Base-by-base conservation (phyloP, 495 filamentous ascomycete species). In the Pseudevernia furfuracea region DNA sequence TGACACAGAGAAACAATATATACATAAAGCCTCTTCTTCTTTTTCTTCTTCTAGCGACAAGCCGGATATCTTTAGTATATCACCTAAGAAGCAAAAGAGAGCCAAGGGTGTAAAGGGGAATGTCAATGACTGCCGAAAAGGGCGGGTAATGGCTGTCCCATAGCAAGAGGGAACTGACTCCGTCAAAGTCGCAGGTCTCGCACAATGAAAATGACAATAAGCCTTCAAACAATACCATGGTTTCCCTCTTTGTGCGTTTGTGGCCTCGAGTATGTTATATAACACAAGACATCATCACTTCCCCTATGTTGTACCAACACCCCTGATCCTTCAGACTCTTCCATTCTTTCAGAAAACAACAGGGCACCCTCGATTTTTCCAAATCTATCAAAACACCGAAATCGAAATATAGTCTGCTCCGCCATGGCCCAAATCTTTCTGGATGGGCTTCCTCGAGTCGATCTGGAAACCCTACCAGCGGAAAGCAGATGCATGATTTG, bases 401-500 rank as follows among this genome's bases (percentile, higher is more conserved):
- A 19, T 17, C 15, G 4, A 3, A 1, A 43, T n/a, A 2, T 17
- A 3, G 3, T 19, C 15, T 43, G 4, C 14, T 19, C 8, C 39
- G 17, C 39, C 11, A 61, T 61, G 60, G 44, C 60, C 28, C 32
- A 61, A 39, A 12, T 17, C 0, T 53, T 61, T 10, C 59, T 61
- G 12, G 23, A 23, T 25, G 17, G 5, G 10, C 46, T 61, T 15
- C 60, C 44, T 1, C 17, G 41, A 36, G 32, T 61, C 34, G 4
- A 21, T 6, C 14, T 9, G n/a, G 30, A n/a, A 6, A 14, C 30
- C 5, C 4, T 61, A 14, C 44, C 46, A 46, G 6, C 36, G 21
- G 44, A 25, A 6, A 39, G 32, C 30, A 23, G 38, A 38, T 61
- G 59, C 59, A 34, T 17, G 32, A 41, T 61, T n/a, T 61, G 59